These are phyloP conservation scores for Camelina laxa DNA, from an alignment of 345 rosid species.

Conservation along the genomic window DNA sequence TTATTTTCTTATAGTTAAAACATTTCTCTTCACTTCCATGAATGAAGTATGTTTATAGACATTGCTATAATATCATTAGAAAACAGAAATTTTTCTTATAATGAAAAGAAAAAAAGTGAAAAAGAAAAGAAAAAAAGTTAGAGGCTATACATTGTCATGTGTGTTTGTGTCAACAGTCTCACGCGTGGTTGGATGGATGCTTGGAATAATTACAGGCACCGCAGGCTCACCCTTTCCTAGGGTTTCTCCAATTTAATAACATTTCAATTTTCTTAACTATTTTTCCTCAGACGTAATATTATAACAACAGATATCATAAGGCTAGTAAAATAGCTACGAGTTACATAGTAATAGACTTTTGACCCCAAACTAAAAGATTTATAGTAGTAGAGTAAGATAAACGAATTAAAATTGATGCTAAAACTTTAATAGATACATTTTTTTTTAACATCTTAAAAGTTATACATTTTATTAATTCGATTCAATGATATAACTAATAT, in stretches of 20 bases:
- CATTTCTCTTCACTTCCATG: neutral
- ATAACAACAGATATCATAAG: slow-evolving; percentile 9
- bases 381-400: neutral
- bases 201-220: slow-evolving; percentile 43
- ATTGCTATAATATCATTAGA: neutral
- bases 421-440: too few relatives aligned
- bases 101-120: neutral
- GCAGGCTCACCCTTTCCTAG: slow-evolving; percentile 41
- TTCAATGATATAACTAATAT: too few relatives aligned
- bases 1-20: neutral
- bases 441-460: too few relatives aligned
- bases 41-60: neutral
- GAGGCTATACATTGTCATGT: slow-evolving; percentile 39
- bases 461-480: too few relatives aligned
- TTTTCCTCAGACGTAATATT: neutral
- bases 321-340: neutral
- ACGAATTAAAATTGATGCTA: neutral
- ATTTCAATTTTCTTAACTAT: neutral
- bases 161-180: slow-evolving; percentile 49
- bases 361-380: too few relatives aligned
- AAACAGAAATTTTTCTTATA: neutral
- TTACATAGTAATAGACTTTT: too few relatives aligned
- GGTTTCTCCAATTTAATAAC: slow-evolving; percentile 30
- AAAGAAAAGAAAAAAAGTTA: neutral
- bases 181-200: slow-evolving; percentile 48